Evolutionary conservation across 1,139 yeast species (phyloP), one percentile per base, ranked within the genome.

Genomic region (Magnusiomyces tetraspermus): DNA sequence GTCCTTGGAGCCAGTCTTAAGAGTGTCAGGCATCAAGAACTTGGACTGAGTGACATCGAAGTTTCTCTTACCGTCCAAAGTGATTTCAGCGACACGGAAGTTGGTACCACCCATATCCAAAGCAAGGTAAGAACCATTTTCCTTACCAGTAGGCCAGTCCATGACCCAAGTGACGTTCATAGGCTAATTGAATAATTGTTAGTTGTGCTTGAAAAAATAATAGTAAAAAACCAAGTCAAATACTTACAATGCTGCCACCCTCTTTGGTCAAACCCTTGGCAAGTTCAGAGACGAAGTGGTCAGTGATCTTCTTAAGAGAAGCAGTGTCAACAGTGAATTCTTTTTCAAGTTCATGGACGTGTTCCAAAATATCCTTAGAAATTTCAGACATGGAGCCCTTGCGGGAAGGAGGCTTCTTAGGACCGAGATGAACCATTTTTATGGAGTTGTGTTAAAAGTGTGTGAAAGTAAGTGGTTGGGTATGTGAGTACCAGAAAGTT

Each of bases 91-190:
- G 53, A 88, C 95, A 69, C 97, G 80, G 69, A 89, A 76, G 73
- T 89, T 89, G 60, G 97, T 89, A 59, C 97, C 97, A 67, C 97
- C 97, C 72, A 92, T 79, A 70, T 92, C 98, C 58, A 92, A 84
- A 51, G 97, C 97, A 67, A 92, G 73, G 70, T 79, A 92, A 60
- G 86, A 83, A 59, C 98, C 98, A 46, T 76, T 77, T 71, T 92
- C 98, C 60, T 80, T 72, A 62, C 97, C 97, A 48, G 94, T 83
- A 57, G 98, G 97, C 75, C 75, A 83, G 64, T 85, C 95, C 78
- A 88, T 76, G 52, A 90, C 97, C 97, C 97, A 90, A 58, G 95
- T 87, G 46, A 95, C 95, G 65, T 85, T 88, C 98, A 90, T 92
- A 55, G 97, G 97, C 51, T 49, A 28, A 30, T 8, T 8, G 33